Base-by-base conservation (phyloP, 148 eudicot species). In the Chenopodium formosanum region DNA sequence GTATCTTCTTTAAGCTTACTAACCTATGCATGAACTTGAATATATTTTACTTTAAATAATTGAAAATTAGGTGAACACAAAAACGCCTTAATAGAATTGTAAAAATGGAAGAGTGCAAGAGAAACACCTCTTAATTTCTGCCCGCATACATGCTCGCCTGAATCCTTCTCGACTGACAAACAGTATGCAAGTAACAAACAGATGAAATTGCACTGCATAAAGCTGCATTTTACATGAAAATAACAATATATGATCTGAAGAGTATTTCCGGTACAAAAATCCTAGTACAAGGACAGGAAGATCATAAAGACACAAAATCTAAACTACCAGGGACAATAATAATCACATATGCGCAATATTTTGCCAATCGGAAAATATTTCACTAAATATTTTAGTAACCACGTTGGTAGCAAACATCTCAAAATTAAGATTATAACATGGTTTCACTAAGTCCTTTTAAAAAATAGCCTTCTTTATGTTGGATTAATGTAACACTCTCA, bases 141-240 rank as follows among this genome's bases (percentile, higher is more conserved):
- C 95, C 85, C 98, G 88, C 97, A 97, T 86, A 85, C 98, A 94
- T 69, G 99, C 99, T 83, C 99, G 89, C 37, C 99, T 89, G 73
- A 97, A 94, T 53, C 99, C 99, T 90, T 97, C 99, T 29, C 99
- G 94, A 65, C 99, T 97, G 68, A 94, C 95, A 85, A 94, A 97
- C 86, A 97, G 82, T 75, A 94, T 84, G 80, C 97, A 94, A 58
- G 97, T 94, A 63, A 93, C 90, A 52, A 97, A 94, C 76, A 97
- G 86, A 83, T 97, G 98, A 88, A 91, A 97, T 81, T 97, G 99
- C 66, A 97, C 98, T 48, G 97, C 99, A 87, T 94, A 94, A 65
- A 97, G 84, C 99, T 94, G 93, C 87, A 90, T 48, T 80, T 60
- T 80, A 56, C 75, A 85, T 53, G 27, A 48, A 25, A 22, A 23